These are phyloP conservation scores for Cyclostephanos invisitatus DNA, from an alignment of 108 stramenopile species.

Conservation along the genomic window DNA sequence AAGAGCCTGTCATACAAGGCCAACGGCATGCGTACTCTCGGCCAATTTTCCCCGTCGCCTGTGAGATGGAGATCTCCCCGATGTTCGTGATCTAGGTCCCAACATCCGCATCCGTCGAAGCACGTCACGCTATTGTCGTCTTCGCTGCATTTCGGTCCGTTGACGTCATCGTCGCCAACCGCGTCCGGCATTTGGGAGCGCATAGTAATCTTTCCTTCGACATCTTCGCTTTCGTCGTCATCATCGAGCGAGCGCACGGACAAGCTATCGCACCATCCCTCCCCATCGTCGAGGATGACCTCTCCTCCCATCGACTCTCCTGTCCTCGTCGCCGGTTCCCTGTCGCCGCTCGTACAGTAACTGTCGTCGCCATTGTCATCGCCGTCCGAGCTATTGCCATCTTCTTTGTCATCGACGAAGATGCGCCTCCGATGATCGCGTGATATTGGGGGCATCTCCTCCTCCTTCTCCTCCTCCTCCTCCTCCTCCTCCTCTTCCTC, in stretches of 20 bases:
- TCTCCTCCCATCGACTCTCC: not conserved
- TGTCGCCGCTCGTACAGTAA: not conserved
- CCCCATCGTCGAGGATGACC: not conserved
- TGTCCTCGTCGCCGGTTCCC: not conserved
- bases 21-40: conserved; percentile 57
- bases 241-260: conserved; percentile 10
- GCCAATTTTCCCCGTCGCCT: conserved; percentile 41
- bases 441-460: not conserved
- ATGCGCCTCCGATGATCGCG: not conserved
- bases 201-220: not conserved
- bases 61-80: conserved; percentile 29
- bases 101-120: conserved; percentile 41
- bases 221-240: conserved; percentile 1
- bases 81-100: conserved; percentile 27
- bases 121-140: conserved; percentile 30
- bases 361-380: conserved; percentile 7
- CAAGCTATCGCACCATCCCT: not conserved
- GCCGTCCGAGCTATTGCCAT: not conserved
- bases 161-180: not conserved
- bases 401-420: not conserved
- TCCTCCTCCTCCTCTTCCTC: conserved; percentile 5
- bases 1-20: conserved; percentile 67
- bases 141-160: conserved; percentile 9
- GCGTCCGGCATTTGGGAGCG: not conserved
- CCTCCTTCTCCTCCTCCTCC: conserved; percentile 9